phyloP scores from a whole-genome alignment of 108 stramenopile genomes.

The Cyclotella sp. region DNA sequence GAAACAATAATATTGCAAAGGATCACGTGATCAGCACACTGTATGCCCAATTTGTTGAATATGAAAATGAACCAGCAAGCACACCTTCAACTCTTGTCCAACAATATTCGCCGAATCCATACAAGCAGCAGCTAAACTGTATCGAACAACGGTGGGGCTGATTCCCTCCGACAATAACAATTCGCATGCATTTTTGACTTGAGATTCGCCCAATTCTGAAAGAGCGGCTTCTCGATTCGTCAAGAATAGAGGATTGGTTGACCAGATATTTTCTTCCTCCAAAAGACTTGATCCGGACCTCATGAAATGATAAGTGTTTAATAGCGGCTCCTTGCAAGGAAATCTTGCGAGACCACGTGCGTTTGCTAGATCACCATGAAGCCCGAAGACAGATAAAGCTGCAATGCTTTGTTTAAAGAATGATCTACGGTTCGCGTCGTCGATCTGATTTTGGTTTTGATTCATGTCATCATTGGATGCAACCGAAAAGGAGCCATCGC shows the following conservation, averaged over 20 bases:
- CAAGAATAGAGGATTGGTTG: constrained; percentile 80
- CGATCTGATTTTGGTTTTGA: background rate
- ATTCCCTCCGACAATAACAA: constrained; percentile 29
- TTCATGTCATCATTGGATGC: no score
- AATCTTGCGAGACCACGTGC: constrained; percentile 60
- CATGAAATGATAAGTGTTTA: constrained; percentile 78
- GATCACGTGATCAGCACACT: background rate
- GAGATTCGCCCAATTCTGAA: constrained; percentile 52
- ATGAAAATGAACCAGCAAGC: background rate
- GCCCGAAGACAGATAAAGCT: background rate
- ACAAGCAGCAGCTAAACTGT: constrained; percentile 68
- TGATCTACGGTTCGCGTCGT: background rate
- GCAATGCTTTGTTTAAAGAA: background rate
- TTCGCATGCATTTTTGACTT: constrained; percentile 60
- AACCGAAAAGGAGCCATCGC: no score
- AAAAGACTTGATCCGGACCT: constrained; percentile 64
- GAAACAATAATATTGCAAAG: background rate
- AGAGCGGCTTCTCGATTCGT: constrained; percentile 84
- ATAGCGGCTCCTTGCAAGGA: constrained; percentile 53
- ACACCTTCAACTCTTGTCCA: constrained; percentile 51
- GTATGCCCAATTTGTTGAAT: background rate
- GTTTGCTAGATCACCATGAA: background rate
- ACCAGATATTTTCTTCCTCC: constrained; percentile 75
- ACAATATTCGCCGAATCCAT: constrained; percentile 74
- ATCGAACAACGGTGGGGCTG: constrained; percentile 65